Evolutionary conservation across 139 green algal species (phyloP), one percentile per base, ranked within the genome.

Genomic region (Pycnococcus provasolii): DNA sequence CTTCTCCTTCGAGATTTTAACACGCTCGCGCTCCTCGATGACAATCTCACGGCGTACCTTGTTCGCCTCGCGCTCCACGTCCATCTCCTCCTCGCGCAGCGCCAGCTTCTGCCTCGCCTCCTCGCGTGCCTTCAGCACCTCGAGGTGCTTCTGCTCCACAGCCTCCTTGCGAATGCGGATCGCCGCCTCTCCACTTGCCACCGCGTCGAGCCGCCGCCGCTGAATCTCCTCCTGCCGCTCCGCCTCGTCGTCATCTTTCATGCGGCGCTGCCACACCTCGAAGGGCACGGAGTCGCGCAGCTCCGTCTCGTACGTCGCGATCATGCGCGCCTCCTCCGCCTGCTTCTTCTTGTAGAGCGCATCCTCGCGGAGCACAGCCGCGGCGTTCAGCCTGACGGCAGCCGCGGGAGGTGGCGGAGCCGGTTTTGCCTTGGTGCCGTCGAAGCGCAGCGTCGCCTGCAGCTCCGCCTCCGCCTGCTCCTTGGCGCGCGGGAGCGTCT

Each of bases 321-420:
- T 76, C 54, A 67, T 69, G 39, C 73, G 65, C 3, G 83, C 82
- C 64, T 89, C 83, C 68, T 89, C 73, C 45, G 59, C 48, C 82
- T 89, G 82, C 75, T 85, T 86, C 67, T 79, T 81, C 42, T 76
- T 69, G 72, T 90, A 87, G 53, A 90, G 54, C 1, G 82, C 83
- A 57, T 90, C 84, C 67, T 92, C 86, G 6, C 86, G 75, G 58
- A 92, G 79, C 61, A 92, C 84, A 42, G 85, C 82, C 1, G 86
- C 82, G 42, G 85, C 78, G 26, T 87, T 92, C 7, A 90, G 76
- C 58, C 75, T 77, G 11, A 88, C 80, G 80, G 84, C 43, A 15
- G 50, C 42, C 9, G 13, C 8, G 57, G 82, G 78, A 11, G 73
- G 62, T 9, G 70, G 40, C 4, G 81, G 81, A 47, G 68, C 48